Base-by-base conservation (phyloP, 192 early-diverging fungal genomes). In the Rhizoclosmatium sp. region DNA sequence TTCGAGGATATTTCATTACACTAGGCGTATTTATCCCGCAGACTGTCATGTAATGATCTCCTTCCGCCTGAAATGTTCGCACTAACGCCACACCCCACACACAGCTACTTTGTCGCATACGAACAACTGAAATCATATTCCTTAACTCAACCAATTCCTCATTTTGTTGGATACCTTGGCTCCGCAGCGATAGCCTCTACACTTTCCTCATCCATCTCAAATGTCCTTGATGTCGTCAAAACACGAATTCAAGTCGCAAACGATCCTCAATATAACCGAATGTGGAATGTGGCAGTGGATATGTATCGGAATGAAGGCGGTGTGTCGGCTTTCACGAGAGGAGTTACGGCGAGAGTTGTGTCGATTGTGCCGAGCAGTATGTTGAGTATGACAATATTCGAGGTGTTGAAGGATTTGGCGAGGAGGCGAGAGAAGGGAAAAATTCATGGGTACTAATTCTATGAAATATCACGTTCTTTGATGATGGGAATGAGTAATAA, bases 1-100 rank as follows among this genome's bases (percentile, higher is more conserved):
- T 83, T 75, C 81, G 88, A 61, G 94, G 94, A 5, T 94, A 95
- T 81, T 90, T 85, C 61, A 77, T 95, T n/a, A 82, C 87, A 0
- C 78, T 94, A 39, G 90, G 82, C 1, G 94, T 95, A 7, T 95
- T 94, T 84, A 81, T 95, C 41, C 93, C 94, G 51, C 91, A 92
- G 59, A 89, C 92, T 2, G 88, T 87, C 19, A 68, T 78, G 74
- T 75, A 51, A 62, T 73, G 0, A 1, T 83, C 16, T 69, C 23
- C 5, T 12, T 44, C 41, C 48, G 75, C 67, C 46, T 31, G 31
- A 31, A 77, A 45, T 77, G 0, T n/a, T 45, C 14, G 0, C 58
- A 21, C 21, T 14, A 59, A 31, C 31, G 0, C 31, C 31, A 31
- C 0, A 31, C 31, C 31, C 21, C 19, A 48, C 79, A 71, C 62